Percentiles rank a stretch among this genome's conserved stretches.
Evolutionary conservation across 177 flowering plant genomes (phyloP).

Genomic region (Vitis hybrid): DNA sequence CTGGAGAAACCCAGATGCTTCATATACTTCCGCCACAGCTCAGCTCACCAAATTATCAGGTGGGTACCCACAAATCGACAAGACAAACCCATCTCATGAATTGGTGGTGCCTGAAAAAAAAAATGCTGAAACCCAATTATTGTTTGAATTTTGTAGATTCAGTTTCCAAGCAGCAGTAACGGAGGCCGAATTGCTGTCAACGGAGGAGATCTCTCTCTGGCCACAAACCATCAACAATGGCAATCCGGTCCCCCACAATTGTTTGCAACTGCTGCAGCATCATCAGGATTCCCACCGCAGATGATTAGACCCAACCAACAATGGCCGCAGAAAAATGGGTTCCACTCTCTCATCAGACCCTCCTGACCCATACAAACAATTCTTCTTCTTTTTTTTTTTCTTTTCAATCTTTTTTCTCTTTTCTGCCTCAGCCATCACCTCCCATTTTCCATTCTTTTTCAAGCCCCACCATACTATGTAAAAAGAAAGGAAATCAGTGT

Average conservation of each 20-base stretch:
- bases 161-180: conserved; percentile 48
- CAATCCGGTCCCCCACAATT: conserved; percentile 32
- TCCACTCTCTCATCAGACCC: conserved; percentile 47
- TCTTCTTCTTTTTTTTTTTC: not conserved
- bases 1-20: conserved; percentile 39
- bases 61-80: not conserved
- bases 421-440: not conserved
- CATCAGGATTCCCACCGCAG: conserved; percentile 96
- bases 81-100: no score
- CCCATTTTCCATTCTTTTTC: not conserved
- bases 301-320: conserved; percentile 27
- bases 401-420: not conserved
- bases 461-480: not conserved
- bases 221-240: conserved; percentile 36
- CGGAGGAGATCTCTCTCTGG: conserved; percentile 38
- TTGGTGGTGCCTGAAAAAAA: not conserved
- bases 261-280: conserved; percentile 89
- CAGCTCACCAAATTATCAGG: conserved; percentile 47
- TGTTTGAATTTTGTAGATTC: conserved; percentile 16
- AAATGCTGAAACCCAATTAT: not conserved
- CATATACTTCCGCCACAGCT: conserved; percentile 39
- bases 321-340: conserved; percentile 52
- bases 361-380: conserved; percentile 16
- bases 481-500: not conserved
- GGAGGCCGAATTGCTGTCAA: conserved; percentile 38